Evolutionary conservation across 306 rosid species (phyloP), one percentile per base, ranked within the genome.

Genomic region (Begonia fuchsioides): DNA sequence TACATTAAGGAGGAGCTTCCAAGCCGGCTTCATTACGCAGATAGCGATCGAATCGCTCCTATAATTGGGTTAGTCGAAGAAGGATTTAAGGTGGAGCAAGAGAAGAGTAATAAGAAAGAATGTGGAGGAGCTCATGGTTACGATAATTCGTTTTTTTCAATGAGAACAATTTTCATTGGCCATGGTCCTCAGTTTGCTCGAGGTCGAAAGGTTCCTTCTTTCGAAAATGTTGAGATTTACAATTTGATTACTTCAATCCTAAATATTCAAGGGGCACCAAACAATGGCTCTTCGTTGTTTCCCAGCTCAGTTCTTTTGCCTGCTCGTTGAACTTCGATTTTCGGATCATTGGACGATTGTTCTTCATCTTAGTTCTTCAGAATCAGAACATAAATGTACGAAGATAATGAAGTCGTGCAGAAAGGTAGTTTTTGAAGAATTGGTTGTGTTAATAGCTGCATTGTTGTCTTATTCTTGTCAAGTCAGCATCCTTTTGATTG

Each of bases 81-180:
- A 58, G 93, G 83, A 17, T 92, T 79, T 55, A 92, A 82, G 80
- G 85, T 92, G 15, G 96, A 85, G 77, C 74, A 69, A 60, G 79
- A 73, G 72, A 75, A 74, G 56, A 58, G 71, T 0, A 59, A 61
- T 38, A 62, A 52, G 58, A 65, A 64, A 47, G 98, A 92, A 58
- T 92, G 98, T 39, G 98, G 98, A 1, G 98, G 98, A 12, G 71
- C 96, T 0, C 98, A 92, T 50, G 98, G 98, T 39, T 92, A 92
- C 58, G 98, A 92, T 60, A 92, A 92, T 67, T 72, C 79, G 5
- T 12, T 92, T 13, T 92, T 92, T 67, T 92, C 98, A 56, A 92
- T 92, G 98, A 85, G 98, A 69, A 64, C 68, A 20, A 92, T 92
- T 47, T 92, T 92, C 59, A 57, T 92, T 39, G 98, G 81, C 17